Base-by-base conservation (phyloP, 139 green algal genomes). In the Micractinium sp. region DNA sequence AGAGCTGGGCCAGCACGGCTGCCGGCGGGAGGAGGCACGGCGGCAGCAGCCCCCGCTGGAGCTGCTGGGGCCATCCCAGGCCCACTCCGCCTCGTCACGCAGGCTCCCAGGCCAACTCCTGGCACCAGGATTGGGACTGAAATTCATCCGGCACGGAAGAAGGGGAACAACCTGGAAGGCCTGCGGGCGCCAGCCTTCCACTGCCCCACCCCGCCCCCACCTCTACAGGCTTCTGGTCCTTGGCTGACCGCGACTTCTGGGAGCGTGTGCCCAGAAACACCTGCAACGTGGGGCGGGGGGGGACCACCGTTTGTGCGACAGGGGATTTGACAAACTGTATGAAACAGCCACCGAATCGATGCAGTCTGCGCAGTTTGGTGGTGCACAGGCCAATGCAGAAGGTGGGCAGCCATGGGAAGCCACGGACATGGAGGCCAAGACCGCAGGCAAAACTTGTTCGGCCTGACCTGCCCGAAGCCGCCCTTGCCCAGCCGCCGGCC, bases 401-500 rank as follows among this genome's bases (percentile, higher is more conserved):
- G 47, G 47, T 56, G 47, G 47, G 47, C 5, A 56, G 47, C 47
- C 9, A 56, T 56, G 47, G 47, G 47, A 56, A 9, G 47, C 47
- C 47, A 56, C 47, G 47, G n/a, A n/a, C 47, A 56, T 56, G 47
- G 47, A n/a, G n/a, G n/a, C n/a, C n/a, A n/a, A n/a, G n/a, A n/a
- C n/a, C 47, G 47, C 47, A 56, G 9, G 47, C 47, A 56, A 56
- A 16, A 56, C 47, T 5, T 5, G 7, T 16, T 56, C 47, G 9
- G 47, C 47, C 47, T 56, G 47, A 80, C 74, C 91, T 98, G 96
- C 0, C 96, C 96, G 85, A 99, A 99, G 66, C 96, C 96, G 60
- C 96, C 96, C 89, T 99, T 99, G 36, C 96, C 96, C 29, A 99
- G 93, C 80, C 96, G 95, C 13, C 94, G 87, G 39, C 98, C 96